These are phyloP conservation scores for Coriaria nepalensis DNA, from an alignment of 306 rosid species.

Conservation along the genomic window DNA sequence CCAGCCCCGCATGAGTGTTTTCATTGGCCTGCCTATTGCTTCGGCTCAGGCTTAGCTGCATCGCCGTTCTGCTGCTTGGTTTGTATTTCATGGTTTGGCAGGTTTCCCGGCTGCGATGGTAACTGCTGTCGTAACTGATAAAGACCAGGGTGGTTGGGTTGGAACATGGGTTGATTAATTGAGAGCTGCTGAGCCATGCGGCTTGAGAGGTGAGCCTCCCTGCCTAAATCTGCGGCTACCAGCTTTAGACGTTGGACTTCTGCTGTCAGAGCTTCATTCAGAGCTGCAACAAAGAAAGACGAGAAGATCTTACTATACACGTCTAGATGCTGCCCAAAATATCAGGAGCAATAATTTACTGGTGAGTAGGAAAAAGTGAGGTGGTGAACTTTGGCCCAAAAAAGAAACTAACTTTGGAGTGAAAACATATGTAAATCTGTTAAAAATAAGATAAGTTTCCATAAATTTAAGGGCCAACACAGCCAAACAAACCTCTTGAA, in stretches of 20 bases:
- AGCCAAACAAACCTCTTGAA: too few relatives aligned
- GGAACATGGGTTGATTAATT: conserved; percentile 2
- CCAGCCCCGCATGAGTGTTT: too few relatives aligned
- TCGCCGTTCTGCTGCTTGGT: conserved; percentile 1
- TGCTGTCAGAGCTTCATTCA: conserved; percentile 52
- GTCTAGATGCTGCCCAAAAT: conserved; percentile 5
- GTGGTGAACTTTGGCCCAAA: too few relatives aligned
- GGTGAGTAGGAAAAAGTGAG: too few relatives aligned
- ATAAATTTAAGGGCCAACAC: too few relatives aligned
- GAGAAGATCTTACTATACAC: not conserved
- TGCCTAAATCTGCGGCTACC: conserved; percentile 5
- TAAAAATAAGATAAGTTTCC: too few relatives aligned
- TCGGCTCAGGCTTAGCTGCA: conserved; percentile 4
- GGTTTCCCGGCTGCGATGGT: too few relatives aligned
- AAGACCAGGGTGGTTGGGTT: not conserved
- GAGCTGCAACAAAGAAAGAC: conserved; percentile 33
- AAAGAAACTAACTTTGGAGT: too few relatives aligned
- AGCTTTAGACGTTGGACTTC: conserved; percentile 8
- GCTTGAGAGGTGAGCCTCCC: conserved; percentile 8
- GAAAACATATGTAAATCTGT: too few relatives aligned
- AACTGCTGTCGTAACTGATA: not conserved
- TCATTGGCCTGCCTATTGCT: not conserved
- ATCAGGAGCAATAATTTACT: not conserved
- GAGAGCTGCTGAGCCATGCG: conserved; percentile 11
- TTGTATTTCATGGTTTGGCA: not conserved